Base-by-base conservation (phyloP, 2,329 filamentous ascomycete genomes). In the Botrytis sinoallii region DNA sequence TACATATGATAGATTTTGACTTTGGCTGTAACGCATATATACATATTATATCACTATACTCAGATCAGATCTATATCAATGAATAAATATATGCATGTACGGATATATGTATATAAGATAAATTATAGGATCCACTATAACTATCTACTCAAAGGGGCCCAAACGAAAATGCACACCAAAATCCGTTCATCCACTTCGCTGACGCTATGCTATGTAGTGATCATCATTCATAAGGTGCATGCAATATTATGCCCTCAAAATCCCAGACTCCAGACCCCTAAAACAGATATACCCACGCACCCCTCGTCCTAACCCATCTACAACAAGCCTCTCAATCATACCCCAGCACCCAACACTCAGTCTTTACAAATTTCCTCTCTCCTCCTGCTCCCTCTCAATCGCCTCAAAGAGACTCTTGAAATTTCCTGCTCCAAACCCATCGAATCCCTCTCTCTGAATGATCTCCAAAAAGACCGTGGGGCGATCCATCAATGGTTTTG, bases 391-490 rank as follows among this genome's bases (percentile, higher is more conserved):
- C 69, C 95, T 86, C 87, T 98, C 95, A 82, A 98, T 97, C 4
- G 95, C 95, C 86, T 98, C 95, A 80, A 98, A 98, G 79, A 98
- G 80, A 75, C 92, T 94, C 89, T 94, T 97, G 85, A 98, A 98
- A 83, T 98, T 98, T 1, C 95, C 95, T 0, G 95, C 95, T 6
- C 95, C 95, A 79, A 98, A 98, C 0, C 95, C 95, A 46, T 92
- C 91, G 82, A 98, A 98, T 76, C 94, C 91, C 79, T 97, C 91
- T 73, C 95, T 86, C 86, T 98, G 94, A 79, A 98, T 98, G 79
- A 98, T 97, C 88, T 98, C 95, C 76, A 98, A 90, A 81, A 98
- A 98, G 42, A 98, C 95, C 5, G 95, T 98, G 38, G 95, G 95
- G 20, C 95, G 90, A 83, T 98, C 95, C 91, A 97, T 93, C 77